Evolutionary conservation across 2,329 filamentous ascomycete genomes (phyloP).

Genomic region (Botryosphaeria agaves): DNA sequence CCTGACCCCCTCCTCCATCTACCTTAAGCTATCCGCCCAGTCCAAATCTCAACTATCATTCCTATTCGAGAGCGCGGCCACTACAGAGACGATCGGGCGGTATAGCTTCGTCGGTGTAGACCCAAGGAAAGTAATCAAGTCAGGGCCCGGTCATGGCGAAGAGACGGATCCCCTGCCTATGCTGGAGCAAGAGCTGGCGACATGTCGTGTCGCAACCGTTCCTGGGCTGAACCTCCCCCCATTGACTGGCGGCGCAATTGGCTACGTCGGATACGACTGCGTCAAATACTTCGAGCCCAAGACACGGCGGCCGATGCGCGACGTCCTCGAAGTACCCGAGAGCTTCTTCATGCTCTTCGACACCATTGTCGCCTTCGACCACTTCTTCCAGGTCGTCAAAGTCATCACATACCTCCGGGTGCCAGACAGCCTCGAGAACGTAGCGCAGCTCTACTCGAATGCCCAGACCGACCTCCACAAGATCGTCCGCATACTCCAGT

Average conservation of each 20-base stretch:
- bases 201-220: constrained; percentile 65
- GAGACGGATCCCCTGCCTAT: constrained; percentile 69
- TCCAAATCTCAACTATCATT: constrained; percentile 66
- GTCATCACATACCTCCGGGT: constrained; percentile 81
- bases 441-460: constrained; percentile 53
- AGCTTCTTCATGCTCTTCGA: constrained; percentile 95
- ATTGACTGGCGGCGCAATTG: constrained; percentile 80
- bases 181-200: constrained; percentile 63
- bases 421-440: constrained; percentile 27
- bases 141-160: constrained; percentile 72
- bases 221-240: constrained; percentile 71
- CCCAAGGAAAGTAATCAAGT: constrained; percentile 63
- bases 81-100: constrained; percentile 77
- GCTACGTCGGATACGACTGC: constrained; percentile 95
- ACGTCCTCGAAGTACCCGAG: constrained; percentile 78
- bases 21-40: constrained; percentile 71
- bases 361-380: constrained; percentile 84
- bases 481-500: constrained; percentile 54
- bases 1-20: constrained; percentile 85
- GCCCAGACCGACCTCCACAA: constrained; percentile 46
- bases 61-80: constrained; percentile 86
- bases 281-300: constrained; percentile 96
- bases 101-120: constrained; percentile 82
- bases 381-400: constrained; percentile 85
- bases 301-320: constrained; percentile 68